These are phyloP conservation scores for Pyracantha coccinea DNA, from an alignment of 331 rosid species.

Conservation along the genomic window DNA sequence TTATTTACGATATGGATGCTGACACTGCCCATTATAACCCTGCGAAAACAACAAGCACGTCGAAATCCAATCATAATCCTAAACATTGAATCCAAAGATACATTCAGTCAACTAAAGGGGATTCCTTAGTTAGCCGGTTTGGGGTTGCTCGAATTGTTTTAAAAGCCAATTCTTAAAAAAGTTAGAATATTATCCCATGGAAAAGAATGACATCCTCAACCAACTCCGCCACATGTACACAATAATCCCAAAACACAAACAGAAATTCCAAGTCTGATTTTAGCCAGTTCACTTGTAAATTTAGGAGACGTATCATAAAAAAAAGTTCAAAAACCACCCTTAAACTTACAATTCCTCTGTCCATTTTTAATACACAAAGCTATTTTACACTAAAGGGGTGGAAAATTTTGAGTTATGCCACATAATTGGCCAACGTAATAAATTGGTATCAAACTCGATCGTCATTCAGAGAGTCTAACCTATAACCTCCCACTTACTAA, in stretches of 20 bases:
- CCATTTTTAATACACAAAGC: too few species aligned
- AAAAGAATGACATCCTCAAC: background rate
- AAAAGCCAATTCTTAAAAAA: too few species aligned
- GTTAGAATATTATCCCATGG: background rate
- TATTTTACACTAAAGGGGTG: too few species aligned
- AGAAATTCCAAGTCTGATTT: background rate
- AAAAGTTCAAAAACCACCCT: too few species aligned
- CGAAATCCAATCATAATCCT: conserved; percentile 16
- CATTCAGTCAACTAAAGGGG: background rate
- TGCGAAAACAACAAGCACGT: conserved; percentile 18
- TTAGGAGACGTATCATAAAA: background rate
- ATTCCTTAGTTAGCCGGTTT: background rate
- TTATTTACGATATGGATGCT: conserved; percentile 78
- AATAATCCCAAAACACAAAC: background rate
- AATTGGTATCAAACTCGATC: too few species aligned
- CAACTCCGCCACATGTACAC: background rate
- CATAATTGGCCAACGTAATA: background rate
- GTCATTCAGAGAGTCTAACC: too few species aligned
- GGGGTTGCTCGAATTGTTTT: too few species aligned
- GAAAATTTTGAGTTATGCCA: too few species aligned
- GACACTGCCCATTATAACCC: conserved; percentile 87
- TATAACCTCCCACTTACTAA: background rate
- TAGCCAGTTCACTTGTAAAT: background rate
- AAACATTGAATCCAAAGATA: background rate
- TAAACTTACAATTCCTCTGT: too few species aligned